Conservation (phyloP, 257 asterid genomes). For the Gardenia jasminoides region DNA sequence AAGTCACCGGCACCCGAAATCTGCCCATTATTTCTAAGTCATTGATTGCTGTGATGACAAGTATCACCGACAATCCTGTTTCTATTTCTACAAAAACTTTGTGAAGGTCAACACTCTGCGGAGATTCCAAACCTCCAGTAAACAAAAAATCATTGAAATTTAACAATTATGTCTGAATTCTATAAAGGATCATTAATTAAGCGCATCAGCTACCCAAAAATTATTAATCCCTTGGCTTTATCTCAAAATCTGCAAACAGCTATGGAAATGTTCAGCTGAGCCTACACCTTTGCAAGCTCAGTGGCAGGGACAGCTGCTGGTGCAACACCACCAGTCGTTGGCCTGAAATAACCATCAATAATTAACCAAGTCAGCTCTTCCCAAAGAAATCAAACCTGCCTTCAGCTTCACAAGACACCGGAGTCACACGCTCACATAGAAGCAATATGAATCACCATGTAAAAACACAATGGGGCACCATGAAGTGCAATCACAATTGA, state of each 20-base stretch:
- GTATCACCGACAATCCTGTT: background rate
- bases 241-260: constrained; percentile 20
- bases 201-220: constrained; percentile 28
- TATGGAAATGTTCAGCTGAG: constrained; percentile 13
- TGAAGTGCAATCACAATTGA: constrained; percentile 4
- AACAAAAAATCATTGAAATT: constrained; percentile 5
- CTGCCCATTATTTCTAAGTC: constrained; percentile 17
- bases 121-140: constrained; percentile 13
- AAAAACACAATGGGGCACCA: background rate
- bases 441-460: background rate
- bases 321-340: constrained; percentile 79
- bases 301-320: constrained; percentile 34
- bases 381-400: background rate
- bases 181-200: background rate
- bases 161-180: constrained; percentile 4
- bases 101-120: background rate
- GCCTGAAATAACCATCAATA: constrained; percentile 41
- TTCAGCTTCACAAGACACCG: background rate
- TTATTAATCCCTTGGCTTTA: constrained; percentile 32
- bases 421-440: background rate
- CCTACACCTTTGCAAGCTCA: constrained; percentile 46
- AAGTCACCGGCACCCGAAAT: background rate
- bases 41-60: background rate
- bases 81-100: constrained; percentile 11
- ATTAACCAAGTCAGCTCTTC: constrained; percentile 20